Percentiles rank a stretch among this genome's conserved stretches.
These are phyloP conservation scores for Aquilaria yunnanensis DNA, from an alignment of 345 rosid genomes.

Conservation along the genomic window DNA sequence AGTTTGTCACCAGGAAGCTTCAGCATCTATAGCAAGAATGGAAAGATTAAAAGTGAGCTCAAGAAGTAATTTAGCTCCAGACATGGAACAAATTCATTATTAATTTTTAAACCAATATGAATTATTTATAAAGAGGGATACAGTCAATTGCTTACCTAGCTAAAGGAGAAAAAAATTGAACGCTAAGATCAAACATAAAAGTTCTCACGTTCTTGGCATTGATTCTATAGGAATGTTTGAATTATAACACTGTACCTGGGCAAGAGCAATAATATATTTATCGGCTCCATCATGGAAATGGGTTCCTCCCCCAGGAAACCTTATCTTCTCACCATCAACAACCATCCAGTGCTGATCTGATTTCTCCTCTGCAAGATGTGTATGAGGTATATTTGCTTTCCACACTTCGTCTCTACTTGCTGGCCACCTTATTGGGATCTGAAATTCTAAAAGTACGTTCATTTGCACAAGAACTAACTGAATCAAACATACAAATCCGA, in stretches of 20 bases:
- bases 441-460: slow-evolving; percentile 42
- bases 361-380: slow-evolving; percentile 93
- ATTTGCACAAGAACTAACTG: slow-evolving; percentile 29
- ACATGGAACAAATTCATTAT: neutral
- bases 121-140: neutral
- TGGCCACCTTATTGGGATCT: slow-evolving; percentile 96
- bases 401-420: slow-evolving; percentile 95
- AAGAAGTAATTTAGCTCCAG: slow-evolving; percentile 6
- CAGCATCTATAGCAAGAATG: slow-evolving; percentile 70
- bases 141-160: neutral
- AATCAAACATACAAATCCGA: slow-evolving; percentile 11
- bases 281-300: slow-evolving; percentile 96
- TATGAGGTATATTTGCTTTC: slow-evolving; percentile 95
- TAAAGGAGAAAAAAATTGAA: neutral
- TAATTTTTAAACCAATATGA: too few species aligned
- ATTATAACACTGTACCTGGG: slow-evolving; percentile 41
- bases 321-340: slow-evolving; percentile 86
- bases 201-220: slow-evolving; percentile 1
- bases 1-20: slow-evolving; percentile 88
- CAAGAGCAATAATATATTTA: slow-evolving; percentile 82
- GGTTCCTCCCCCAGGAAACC: slow-evolving; percentile 98
- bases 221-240: neutral
- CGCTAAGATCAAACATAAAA: neutral
- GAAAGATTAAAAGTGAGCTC: slow-evolving; percentile 10
- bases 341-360: slow-evolving; percentile 99